phyloP scores from a whole-genome alignment of 2,329 filamentous ascomycete genomes.

The Cytospora piceae region DNA sequence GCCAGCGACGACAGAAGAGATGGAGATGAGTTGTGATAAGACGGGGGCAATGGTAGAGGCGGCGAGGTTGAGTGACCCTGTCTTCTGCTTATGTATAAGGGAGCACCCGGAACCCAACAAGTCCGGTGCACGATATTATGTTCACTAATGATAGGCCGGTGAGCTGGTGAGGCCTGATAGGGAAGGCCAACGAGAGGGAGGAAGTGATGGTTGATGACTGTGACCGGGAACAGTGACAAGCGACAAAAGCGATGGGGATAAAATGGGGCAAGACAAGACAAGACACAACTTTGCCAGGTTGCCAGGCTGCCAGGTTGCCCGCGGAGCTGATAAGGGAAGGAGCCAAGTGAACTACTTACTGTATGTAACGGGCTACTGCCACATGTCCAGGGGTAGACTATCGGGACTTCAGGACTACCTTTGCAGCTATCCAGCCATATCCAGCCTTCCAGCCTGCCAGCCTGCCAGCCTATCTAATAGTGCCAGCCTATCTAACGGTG shows the following conservation, averaged over 20 bases:
- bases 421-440: no score
- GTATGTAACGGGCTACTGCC: no score
- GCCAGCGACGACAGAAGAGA: conserved; percentile 6
- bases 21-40: not conserved
- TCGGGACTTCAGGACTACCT: no score
- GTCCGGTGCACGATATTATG: not conserved
- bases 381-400: not conserved
- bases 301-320: not conserved
- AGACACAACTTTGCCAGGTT: not conserved
- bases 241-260: not conserved
- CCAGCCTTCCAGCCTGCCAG: no score
- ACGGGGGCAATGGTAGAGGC: not conserved
- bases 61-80: not conserved
- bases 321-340: conserved; percentile 24
- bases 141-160: conserved; percentile 11
- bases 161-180: conserved; percentile 19
- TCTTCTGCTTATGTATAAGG: not conserved
- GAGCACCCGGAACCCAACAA: not conserved
- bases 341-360: conserved; percentile 15
- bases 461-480: no score
- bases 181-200: conserved; percentile 18
- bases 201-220: not conserved
- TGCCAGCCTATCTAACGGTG: no score
- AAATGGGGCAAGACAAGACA: not conserved
- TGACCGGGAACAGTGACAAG: not conserved